Percentiles rank a stretch among this genome's conserved stretches.
phyloP scores from a whole-genome alignment of 1,139 yeast species.

The Geotrichum aggregatum region DNA sequence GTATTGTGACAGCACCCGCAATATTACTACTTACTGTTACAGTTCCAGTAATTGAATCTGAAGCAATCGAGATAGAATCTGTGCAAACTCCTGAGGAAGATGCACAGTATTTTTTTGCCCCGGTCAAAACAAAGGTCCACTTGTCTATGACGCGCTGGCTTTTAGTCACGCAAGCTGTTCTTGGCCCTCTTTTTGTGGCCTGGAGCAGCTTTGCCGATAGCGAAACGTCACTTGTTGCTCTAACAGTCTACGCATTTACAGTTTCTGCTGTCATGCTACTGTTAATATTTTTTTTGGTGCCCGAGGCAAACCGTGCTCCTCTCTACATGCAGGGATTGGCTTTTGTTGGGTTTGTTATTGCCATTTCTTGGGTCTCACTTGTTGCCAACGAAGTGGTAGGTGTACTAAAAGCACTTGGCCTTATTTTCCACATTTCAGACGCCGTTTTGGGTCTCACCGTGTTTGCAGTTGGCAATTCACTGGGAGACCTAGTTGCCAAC shows the following conservation, averaged over 20 bases:
- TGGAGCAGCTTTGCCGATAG: conserved; percentile 14
- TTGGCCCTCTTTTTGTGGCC: conserved; percentile 21
- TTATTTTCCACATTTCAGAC: conserved; percentile 61
- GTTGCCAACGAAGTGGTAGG: conserved; percentile 76
- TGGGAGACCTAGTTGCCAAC: conserved; percentile 86
- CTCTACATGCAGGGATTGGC: conserved; percentile 25
- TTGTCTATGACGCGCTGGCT: conserved; percentile 20
- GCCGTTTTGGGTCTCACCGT: conserved; percentile 80
- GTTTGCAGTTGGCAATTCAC: conserved; percentile 88
- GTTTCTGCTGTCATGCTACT: conserved; percentile 17
- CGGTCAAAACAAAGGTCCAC: conserved; percentile 7
- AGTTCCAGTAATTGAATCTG: conserved; percentile 46
- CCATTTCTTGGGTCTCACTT: conserved; percentile 69
- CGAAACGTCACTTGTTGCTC: neutral
- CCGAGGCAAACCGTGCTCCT: conserved; percentile 20
- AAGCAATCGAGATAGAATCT: conserved; percentile 25
- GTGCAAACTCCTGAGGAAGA: neutral
- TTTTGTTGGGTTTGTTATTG: conserved; percentile 56
- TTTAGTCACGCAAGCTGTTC: conserved; percentile 17
- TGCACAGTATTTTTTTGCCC: neutral
- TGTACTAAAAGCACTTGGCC: conserved; percentile 59
- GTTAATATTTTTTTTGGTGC: conserved; percentile 18
- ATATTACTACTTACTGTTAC: conserved; percentile 46
- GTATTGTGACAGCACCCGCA: conserved; percentile 45
- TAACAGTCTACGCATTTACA: conserved; percentile 7